Base-by-base conservation (phyloP, 2,329 filamentous ascomycete genomes). In the Pseudogymnoascus sp. region DNA sequence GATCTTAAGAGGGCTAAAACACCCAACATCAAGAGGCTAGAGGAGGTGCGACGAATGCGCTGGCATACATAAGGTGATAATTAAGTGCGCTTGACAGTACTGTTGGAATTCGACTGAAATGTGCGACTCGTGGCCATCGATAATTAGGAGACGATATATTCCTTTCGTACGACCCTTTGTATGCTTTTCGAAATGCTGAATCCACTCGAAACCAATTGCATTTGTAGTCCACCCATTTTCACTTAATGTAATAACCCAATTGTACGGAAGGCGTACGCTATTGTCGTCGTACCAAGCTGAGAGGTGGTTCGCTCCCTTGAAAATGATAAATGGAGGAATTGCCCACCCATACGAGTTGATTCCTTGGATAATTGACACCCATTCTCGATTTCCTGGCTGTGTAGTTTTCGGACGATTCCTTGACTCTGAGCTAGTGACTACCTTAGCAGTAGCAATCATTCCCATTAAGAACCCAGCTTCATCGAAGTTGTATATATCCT, bases 61-160 rank as follows among this genome's bases (percentile, higher is more conserved):
- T 3, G 26, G 26, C 26, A 28, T 28, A 6, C 26, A 28, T 3
- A 28, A 6, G 3, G 26, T 28, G 2, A 53, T 69, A 63, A 76
- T 74, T 53, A 73, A 70, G 60, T 73, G 64, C 24, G 72, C 50
- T 35, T 66, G 64, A 65, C 65, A 76, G 61, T 68, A 68, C 16
- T 69, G 41, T 16, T 73, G 61, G 62, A 77, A 76, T 63, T 74
- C 60, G 16, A 66, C 59, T 5, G 67, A 72, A 41, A 70, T 24
- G 66, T 76, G 67, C 63, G 70, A 75, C 16, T 67, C 61, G 67
- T 77, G 66, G 60, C 72, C 67, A 66, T 77, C 70, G 59, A 76
- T 63, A 65, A 78, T 69, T 4, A 77, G 65, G 2, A 77, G 67
- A 22, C 66, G 62, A 64, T 71, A 72, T 66, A 43, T 71, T 70